phyloP scores from a whole-genome alignment of 2,329 filamentous ascomycete genomes.

The Teratosphaeria viscida region DNA sequence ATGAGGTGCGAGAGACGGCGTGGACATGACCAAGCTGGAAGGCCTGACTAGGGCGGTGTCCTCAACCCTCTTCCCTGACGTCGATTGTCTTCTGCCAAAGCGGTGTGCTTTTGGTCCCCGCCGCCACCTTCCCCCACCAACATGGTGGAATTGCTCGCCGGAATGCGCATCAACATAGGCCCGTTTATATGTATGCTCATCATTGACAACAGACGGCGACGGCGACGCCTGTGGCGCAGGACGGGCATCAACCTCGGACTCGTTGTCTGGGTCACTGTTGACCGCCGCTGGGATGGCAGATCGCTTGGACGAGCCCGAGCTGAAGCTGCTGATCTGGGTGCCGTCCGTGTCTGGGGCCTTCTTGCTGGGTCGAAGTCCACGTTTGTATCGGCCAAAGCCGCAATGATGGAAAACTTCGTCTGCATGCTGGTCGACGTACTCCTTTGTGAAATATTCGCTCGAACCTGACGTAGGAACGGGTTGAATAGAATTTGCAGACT shows the following conservation, averaged over 20 bases:
- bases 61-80: not conserved
- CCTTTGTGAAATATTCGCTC: slow-evolving; percentile 2
- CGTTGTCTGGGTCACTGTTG: not conserved
- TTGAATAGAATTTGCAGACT: not conserved
- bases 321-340: not conserved
- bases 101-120: not conserved
- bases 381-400: slow-evolving; percentile 19
- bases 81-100: not conserved
- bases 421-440: slow-evolving; percentile 16
- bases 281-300: not conserved
- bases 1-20: not conserved
- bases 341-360: not conserved
- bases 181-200: not conserved
- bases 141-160: not conserved
- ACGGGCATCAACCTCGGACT: not conserved
- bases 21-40: not conserved
- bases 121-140: not conserved
- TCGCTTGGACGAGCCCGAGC: not conserved
- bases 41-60: not conserved
- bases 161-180: slow-evolving; percentile 1
- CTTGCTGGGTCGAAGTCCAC: slow-evolving; percentile 10
- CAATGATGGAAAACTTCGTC: slow-evolving; percentile 19
- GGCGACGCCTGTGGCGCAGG: not conserved
- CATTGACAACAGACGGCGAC: not conserved
- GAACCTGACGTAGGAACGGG: not conserved